A percentile compares a stretch with the other conserved stretches of the same genome.
Evolutionary conservation across 306 rosid species (phyloP).

Genomic region (Cyamopsis tetragonoloba): DNA sequence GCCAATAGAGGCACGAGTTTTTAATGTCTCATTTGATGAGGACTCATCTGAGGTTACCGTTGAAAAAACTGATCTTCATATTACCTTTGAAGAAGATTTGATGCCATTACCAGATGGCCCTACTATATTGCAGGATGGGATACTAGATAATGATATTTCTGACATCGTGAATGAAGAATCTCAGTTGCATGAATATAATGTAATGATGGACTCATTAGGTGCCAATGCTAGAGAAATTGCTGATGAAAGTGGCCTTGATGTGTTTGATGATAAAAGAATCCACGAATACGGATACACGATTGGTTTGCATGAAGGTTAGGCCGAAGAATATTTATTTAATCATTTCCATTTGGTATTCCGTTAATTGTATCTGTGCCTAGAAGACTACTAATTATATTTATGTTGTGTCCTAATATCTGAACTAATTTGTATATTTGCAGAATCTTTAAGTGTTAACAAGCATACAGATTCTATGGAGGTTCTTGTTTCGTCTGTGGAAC

Average conservation of each 20-base stretch:
- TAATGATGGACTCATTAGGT: neutral
- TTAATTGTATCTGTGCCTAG: neutral
- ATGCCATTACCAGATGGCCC: neutral
- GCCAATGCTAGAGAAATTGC: slow-evolving; percentile 26
- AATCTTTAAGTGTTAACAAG: slow-evolving; percentile 24
- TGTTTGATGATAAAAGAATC: neutral
- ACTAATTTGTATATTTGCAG: slow-evolving; percentile 24
- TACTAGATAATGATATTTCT: neutral
- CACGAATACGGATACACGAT: neutral
- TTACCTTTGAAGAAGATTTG: neutral
- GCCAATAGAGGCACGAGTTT: neutral
- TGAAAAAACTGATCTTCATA: neutral
- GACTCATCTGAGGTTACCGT: neutral
- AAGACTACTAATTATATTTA: neutral
- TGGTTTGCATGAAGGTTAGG: slow-evolving; percentile 40
- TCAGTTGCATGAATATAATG: neutral
- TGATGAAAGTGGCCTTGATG: slow-evolving; percentile 23
- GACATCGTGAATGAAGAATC: slow-evolving; percentile 17
- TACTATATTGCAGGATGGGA: neutral
- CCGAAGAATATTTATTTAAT: neutral
- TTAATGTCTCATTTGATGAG: neutral
- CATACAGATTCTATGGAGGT: slow-evolving; percentile 31
- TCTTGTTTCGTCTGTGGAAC: slow-evolving; percentile 26
- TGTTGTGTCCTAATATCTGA: neutral
- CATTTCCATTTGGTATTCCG: neutral